Conservation (phyloP, 257 asterid species). For the Solanum sejunctum region DNA sequence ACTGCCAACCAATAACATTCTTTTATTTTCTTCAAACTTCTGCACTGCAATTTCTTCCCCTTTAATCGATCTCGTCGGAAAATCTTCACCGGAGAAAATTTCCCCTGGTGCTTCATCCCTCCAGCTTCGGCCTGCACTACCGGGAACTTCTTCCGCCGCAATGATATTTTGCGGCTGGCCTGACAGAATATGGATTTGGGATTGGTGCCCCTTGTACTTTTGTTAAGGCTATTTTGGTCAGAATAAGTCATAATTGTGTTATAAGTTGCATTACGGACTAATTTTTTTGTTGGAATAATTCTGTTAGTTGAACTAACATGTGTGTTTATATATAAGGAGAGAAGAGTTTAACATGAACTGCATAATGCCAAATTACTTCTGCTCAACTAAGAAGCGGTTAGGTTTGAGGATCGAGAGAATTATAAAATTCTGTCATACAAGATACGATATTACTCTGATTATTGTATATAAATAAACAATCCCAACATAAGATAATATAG, state of each 20-base stretch:
- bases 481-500: not conserved
- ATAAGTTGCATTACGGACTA: not conserved
- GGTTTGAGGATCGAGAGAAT: not conserved
- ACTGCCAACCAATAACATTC: conserved; percentile 17
- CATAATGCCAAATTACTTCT: not conserved
- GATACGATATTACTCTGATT: not conserved
- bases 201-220: not conserved
- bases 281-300: not conserved
- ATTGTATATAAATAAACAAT: not conserved
- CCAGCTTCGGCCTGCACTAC: conserved; percentile 30
- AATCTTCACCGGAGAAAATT: conserved; percentile 24
- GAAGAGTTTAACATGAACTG: not conserved
- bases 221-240: not conserved
- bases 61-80: conserved; percentile 31
- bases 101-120: conserved; percentile 28
- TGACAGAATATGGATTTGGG: not conserved
- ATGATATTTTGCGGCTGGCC: conserved; percentile 17
- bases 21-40: conserved; percentile 27
- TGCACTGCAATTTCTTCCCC: conserved; percentile 26
- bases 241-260: conserved; percentile 17
- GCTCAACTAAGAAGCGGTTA: not conserved
- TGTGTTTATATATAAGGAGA: not conserved
- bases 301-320: not conserved
- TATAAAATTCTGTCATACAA: not conserved
- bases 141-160: conserved; percentile 29